Base-by-base conservation (phyloP, 768 basidiomycete genomes). In the Macrocybe gigantea region DNA sequence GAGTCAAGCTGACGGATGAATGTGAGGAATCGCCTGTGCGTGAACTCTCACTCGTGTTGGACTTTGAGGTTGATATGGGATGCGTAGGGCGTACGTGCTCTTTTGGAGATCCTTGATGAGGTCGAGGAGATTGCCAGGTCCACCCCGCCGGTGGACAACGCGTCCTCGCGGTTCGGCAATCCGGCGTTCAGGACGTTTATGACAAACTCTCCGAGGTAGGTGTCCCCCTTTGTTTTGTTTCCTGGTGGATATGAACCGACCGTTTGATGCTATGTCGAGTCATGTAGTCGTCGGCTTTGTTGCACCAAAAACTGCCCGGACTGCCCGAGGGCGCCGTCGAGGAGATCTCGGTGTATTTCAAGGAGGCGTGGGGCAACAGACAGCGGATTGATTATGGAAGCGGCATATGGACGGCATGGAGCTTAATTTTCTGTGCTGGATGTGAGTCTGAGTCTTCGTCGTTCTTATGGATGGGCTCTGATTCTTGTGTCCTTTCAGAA, bases 381-480 rank as follows among this genome's bases (percentile, higher is more conserved):
- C 80, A 85, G 41, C 74, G 96, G 7, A 93, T 99, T 46, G 96
- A 99, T 66, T 99, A 99, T 65, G 96, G 96, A n/a, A 96, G 93
- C 57, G 96, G 96, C n/a, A n/a, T n/a, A n/a, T n/a, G n/a, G n/a
- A n/a, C n/a, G n/a, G n/a, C 10, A 98, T 98, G 95, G 96, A 99
- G 61, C 75, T 98, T 38, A 95, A 97, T 65, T 99, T 97, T 59
- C 50, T 98, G 2, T 97, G 94, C 58, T 97, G 93, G 93, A 61
- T 98, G 94, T 96, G 61, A 55, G 91, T 71, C 41, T 1, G 6
- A 22, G 6, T 8, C 53, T 2, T 32, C 10, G 12, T 47, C 0
- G 7, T 7, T 22, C 22, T 22, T 22, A 22, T 22, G 22, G 22
- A 1, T 22, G 22, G 5, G 12, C 46, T 44, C 2, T 30, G 11